These are phyloP conservation scores for Coffea eugenioides DNA, from an alignment of 257 asterid species.

Conservation along the genomic window DNA sequence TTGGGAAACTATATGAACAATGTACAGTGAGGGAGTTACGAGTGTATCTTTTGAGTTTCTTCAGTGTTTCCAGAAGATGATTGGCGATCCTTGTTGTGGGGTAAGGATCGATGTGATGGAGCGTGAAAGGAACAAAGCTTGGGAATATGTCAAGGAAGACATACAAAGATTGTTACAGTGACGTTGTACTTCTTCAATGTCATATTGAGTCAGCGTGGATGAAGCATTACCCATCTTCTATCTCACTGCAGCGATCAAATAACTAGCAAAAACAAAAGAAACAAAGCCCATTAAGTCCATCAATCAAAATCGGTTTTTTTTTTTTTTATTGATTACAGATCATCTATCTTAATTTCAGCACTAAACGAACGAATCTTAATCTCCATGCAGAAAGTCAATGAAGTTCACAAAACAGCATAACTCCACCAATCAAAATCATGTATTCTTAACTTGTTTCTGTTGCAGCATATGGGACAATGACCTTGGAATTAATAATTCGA, in stretches of 20 bases:
- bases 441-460: neutral
- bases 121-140: neutral
- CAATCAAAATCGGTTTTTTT: slow-evolving; percentile 8
- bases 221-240: slow-evolving; percentile 71
- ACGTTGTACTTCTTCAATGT: slow-evolving; percentile 90
- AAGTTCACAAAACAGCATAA: neutral
- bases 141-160: slow-evolving; percentile 13
- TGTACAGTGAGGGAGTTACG: too few species aligned
- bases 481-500: too few species aligned
- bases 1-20: slow-evolving; percentile 86
- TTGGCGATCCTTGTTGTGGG: too few species aligned
- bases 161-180: slow-evolving; percentile 76
- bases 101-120: too few species aligned
- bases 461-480: slow-evolving; percentile 3
- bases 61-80: too few species aligned
- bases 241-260: slow-evolving; percentile 23
- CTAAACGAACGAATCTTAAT: neutral
- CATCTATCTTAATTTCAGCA: neutral
- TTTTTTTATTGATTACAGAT: neutral
- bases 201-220: slow-evolving; percentile 87
- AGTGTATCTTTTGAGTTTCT: too few species aligned
- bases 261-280: slow-evolving; percentile 11
- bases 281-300: neutral
- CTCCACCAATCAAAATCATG: slow-evolving; percentile 11
- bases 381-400: neutral